Percentiles rank a stretch among this genome's conserved stretches.
Evolutionary conservation across 257 asterid species (phyloP).

Genomic region (Thymus mandschuricus): DNA sequence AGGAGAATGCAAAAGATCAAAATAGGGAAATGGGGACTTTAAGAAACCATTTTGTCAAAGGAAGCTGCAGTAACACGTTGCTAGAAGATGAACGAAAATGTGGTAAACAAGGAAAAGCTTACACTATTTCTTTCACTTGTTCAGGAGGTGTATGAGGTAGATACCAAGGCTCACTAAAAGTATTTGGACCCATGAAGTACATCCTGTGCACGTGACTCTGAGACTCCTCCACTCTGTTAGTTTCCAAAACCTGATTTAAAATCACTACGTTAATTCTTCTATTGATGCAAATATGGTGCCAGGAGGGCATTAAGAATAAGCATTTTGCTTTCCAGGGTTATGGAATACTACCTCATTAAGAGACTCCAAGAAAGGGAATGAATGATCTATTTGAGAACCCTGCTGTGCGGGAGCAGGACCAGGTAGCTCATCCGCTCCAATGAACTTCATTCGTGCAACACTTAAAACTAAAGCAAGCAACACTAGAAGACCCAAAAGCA

Average conservation of each 20-base stretch:
- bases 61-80: constrained; percentile 19
- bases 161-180: constrained; percentile 98
- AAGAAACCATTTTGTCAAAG: constrained; percentile 1
- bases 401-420: constrained; percentile 96
- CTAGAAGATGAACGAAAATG: constrained; percentile 13
- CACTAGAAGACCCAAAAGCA: constrained; percentile 84
- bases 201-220: constrained; percentile 98
- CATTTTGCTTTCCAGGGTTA: constrained; percentile 4
- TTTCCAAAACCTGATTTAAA: constrained; percentile 85
- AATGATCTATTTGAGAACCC: constrained; percentile 96
- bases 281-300: constrained; percentile 19
- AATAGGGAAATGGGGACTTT: background rate
- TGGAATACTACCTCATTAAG: constrained; percentile 73
- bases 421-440: constrained; percentile 89
- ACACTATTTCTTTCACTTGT: constrained; percentile 92
- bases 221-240: constrained; percentile 97
- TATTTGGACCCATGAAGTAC: constrained; percentile 90
- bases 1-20: constrained; percentile 15
- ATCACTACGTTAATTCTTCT: constrained; percentile 29
- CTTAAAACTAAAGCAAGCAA: constrained; percentile 93
- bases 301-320: constrained; percentile 23
- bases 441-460: constrained; percentile 96
- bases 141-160: constrained; percentile 98
- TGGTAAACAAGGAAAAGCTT: constrained; percentile 41
- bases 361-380: constrained; percentile 97